These are phyloP conservation scores for Aspergillus brunneoviolaceus DNA, from an alignment of 2,329 filamentous ascomycete genomes.

Conservation along the genomic window DNA sequence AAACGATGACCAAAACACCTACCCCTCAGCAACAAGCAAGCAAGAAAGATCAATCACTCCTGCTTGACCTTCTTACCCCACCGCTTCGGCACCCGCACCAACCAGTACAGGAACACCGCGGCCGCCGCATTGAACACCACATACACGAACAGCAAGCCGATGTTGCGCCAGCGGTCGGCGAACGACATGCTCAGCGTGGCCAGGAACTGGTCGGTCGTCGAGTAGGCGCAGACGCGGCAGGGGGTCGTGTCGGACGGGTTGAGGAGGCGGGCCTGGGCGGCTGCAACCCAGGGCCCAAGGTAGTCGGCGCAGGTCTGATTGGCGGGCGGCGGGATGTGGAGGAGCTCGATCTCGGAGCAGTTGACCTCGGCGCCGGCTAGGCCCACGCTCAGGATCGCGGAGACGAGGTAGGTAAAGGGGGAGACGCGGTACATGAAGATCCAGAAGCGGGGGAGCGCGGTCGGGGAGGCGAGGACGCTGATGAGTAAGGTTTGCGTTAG, in stretches of 20 bases:
- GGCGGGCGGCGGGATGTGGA: constrained; percentile 50
- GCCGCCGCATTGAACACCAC: constrained; percentile 53
- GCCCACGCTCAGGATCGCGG: constrained; percentile 40
- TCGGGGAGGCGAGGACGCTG: constrained; percentile 61
- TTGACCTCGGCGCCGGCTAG: constrained; percentile 29
- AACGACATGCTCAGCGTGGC: constrained; percentile 48
- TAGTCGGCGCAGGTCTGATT: constrained; percentile 65
- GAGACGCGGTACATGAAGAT: constrained; percentile 72
- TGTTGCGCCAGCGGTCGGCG: constrained; percentile 52
- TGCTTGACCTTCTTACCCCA: neutral
- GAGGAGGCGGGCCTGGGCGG: constrained; percentile 58
- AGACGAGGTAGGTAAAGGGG: constrained; percentile 63
- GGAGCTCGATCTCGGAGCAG: constrained; percentile 37
- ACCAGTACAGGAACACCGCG: constrained; percentile 55
- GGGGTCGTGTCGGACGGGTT: constrained; percentile 57
- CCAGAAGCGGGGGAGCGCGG: constrained; percentile 68
- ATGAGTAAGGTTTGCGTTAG: neutral
- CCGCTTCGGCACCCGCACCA: constrained; percentile 53
- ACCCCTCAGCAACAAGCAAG: neutral
- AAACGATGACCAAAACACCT: too few species aligned
- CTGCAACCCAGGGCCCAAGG: constrained; percentile 57
- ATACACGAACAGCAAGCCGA: constrained; percentile 55
- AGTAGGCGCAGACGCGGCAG: constrained; percentile 55
- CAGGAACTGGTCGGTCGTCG: constrained; percentile 52
- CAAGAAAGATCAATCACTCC: neutral